phyloP scores from a whole-genome alignment of 495 filamentous ascomycete species.

The Bathelium albidoporum region DNA sequence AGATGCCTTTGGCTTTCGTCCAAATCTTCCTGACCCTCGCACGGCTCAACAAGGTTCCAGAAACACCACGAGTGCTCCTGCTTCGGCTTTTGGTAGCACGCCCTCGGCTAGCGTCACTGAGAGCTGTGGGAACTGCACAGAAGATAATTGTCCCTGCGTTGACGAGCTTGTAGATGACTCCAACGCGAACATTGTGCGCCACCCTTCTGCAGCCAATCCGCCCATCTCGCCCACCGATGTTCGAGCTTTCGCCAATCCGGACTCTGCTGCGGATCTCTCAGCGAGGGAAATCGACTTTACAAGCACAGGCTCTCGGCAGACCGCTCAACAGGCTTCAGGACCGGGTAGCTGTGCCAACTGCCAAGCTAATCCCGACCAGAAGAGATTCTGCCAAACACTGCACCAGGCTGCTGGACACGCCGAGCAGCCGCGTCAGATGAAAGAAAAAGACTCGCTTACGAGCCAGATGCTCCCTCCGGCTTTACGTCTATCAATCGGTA shows the following conservation, averaged over 20 bases:
- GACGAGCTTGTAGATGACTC: background rate
- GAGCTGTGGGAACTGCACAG: conserved; percentile 2
- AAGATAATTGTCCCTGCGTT: background rate
- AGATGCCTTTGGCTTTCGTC: background rate
- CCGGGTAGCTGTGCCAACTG: background rate
- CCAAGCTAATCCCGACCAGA: background rate
- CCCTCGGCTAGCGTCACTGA: background rate
- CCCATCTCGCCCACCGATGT: background rate
- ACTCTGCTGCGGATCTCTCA: background rate
- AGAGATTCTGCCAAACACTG: background rate
- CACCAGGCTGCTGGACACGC: background rate
- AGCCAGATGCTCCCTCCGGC: background rate
- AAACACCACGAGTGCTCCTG: background rate
- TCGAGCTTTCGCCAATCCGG: background rate
- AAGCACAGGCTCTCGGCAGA: background rate
- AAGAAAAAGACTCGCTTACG: background rate
- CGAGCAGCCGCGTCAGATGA: background rate
- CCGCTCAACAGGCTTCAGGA: background rate
- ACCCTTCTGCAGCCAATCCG: conserved; percentile 3
- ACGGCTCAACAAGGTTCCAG: background rate
- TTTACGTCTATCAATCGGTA: background rate
- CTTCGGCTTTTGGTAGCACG: background rate
- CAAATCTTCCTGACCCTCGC: background rate
- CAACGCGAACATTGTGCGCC: background rate
- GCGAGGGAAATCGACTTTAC: conserved; percentile 1